phyloP scores from a whole-genome alignment of 139 green algal genomes.

The Picochlorum costavermella region DNA sequence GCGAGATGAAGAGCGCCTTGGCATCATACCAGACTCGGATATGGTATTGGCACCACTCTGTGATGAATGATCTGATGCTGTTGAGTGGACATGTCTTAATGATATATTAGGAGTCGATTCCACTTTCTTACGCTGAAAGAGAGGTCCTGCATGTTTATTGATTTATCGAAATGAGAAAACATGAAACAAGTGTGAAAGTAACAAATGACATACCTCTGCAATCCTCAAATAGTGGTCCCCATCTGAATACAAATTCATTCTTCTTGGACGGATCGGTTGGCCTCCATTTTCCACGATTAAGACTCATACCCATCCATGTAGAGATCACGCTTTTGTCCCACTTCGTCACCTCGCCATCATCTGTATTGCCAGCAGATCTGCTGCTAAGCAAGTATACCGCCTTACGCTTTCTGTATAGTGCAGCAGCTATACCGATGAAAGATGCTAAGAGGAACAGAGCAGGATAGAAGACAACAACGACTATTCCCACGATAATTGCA shows the following conservation, averaged over 20 bases:
- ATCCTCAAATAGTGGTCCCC: slow-evolving; percentile 15
- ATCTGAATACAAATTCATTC: slow-evolving; percentile 13
- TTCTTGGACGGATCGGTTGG: slow-evolving; percentile 1
- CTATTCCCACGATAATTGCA: slow-evolving; percentile 5
- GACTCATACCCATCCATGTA: slow-evolving; percentile 15
- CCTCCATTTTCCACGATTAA: slow-evolving; percentile 14
- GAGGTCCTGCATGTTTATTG: slow-evolving; percentile 7
- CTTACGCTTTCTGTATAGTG: slow-evolving; percentile 6
- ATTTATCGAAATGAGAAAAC: slow-evolving; percentile 1
- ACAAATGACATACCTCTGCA: slow-evolving; percentile 5
- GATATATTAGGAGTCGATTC: not conserved
- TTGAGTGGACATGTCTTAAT: slow-evolving; percentile 1
- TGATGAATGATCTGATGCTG: slow-evolving; percentile 7
- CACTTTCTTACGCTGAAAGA: slow-evolving; percentile 1
- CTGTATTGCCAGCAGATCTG: not conserved
- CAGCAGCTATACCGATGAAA: not conserved
- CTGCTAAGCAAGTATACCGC: slow-evolving; percentile 12
- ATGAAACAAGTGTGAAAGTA: not conserved
- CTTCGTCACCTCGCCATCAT: not conserved
- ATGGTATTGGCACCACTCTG: not conserved
- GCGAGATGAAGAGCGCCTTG: not conserved
- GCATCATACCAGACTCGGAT: not conserved
- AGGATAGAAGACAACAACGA: slow-evolving; percentile 3
- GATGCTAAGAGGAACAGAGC: slow-evolving; percentile 5
- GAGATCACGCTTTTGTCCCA: slow-evolving; percentile 9